Evolutionary conservation across 1,284 basidiomycete genomes (phyloP).

Genomic region (Wallemia mellicola): DNA sequence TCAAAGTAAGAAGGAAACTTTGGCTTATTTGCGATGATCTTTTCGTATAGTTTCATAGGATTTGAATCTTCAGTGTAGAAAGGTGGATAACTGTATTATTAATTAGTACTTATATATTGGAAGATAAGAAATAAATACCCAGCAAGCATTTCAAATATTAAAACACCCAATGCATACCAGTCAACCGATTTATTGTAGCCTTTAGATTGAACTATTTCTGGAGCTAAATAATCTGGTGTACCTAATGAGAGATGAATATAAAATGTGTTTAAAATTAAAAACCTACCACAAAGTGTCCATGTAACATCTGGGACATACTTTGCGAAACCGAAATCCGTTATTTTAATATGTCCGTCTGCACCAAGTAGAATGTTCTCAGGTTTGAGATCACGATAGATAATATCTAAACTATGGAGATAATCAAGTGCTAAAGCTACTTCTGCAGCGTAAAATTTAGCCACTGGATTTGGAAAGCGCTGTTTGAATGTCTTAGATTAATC

Average conservation of each 20-base stretch:
- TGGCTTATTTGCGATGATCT: slow-evolving; percentile 18
- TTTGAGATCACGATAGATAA: slow-evolving; percentile 23
- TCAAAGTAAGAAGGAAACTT: slow-evolving; percentile 20
- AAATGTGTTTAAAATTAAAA: no score
- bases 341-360: slow-evolving; percentile 16
- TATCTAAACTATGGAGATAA: slow-evolving; percentile 19
- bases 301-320: slow-evolving; percentile 20
- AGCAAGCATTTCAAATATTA: slow-evolving; percentile 20
- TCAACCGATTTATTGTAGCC: slow-evolving; percentile 23
- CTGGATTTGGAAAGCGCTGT: slow-evolving; percentile 19
- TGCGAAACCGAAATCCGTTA: slow-evolving; percentile 24
- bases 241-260: slow-evolving; percentile 4
- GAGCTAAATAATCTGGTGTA: slow-evolving; percentile 17
- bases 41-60: slow-evolving; percentile 20
- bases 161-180: slow-evolving; percentile 22
- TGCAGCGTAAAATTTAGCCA: slow-evolving; percentile 23
- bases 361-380: slow-evolving; percentile 23
- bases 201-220: slow-evolving; percentile 19
- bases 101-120: background rate
- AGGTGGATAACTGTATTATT: slow-evolving; percentile 20
- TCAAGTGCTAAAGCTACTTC: slow-evolving; percentile 22
- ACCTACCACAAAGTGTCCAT: slow-evolving; percentile 16
- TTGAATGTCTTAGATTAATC: slow-evolving; percentile 6
- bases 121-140: background rate
- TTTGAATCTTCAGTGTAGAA: slow-evolving; percentile 30